Evolutionary conservation across 2,329 filamentous ascomycete species (phyloP), one percentile per base, ranked within the genome.

Genomic region (Phaeosphaeriaceae sp.): DNA sequence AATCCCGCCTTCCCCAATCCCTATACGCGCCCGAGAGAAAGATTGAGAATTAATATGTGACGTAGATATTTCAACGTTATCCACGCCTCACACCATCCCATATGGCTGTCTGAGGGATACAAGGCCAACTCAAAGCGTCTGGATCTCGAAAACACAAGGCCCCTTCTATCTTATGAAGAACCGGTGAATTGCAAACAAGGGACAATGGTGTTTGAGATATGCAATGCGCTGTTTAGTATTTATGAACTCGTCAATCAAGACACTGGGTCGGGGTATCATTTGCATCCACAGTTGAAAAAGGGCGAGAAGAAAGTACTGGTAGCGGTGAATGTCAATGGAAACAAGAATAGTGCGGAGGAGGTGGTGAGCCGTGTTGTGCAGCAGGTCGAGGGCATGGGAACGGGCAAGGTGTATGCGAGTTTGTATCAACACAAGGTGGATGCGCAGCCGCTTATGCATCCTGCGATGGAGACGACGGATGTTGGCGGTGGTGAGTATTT

Each of bases 371-470:
- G 11, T 5, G 9, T 23, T 21, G 43, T 23, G 19, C 22, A 15
- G 40, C 15, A 23, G 40, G 7, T 23, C 21, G 3, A 22, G 19
- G 9, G 17, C 8, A 6, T 23, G 22, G 19, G 43, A 21, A 15
- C 3, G 43, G 19, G 43, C 11, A n/a, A 23, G 43, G 22, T 58
- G 30, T 60, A 52, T 23, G 6, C 52, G 19, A 51, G 35, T 15
- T 1, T 67, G 2, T 67, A 69, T 40, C 56, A 28, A 8, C 59
- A 63, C 49, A 30, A 43, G 2, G 61, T 44, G 2, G 58, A 58
- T n/a, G 56, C 58, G 9, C 65, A 68, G 46, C 67, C 67, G 2
- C 50, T 63, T 8, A 46, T 56, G 55, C 67, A 68, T 52, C 64
- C 66, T 2, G 3, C 40, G 13, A 67, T 68, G 40, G 56, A 55